Percentiles rank a stretch among this genome's conserved stretches.
Evolutionary conservation across 164 flowering plant species (phyloP).

Genomic region (Tinospora cordifolia): DNA sequence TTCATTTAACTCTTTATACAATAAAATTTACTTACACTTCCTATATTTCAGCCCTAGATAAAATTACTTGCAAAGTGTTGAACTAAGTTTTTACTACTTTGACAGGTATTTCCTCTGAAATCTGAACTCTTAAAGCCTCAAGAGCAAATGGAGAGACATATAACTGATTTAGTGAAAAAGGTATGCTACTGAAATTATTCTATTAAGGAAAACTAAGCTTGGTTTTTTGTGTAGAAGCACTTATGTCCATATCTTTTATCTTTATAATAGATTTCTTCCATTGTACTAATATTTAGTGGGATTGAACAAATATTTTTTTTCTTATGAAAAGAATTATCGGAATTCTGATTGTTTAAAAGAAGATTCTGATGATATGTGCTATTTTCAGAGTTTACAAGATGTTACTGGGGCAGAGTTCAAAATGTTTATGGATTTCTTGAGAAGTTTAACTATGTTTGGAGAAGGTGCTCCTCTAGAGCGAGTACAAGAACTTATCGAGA

Average conservation of each 20-base stretch:
- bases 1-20: neutral
- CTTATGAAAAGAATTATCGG: neutral
- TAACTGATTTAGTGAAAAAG: conserved; percentile 84
- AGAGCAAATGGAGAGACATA: conserved; percentile 91
- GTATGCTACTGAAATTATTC: conserved; percentile 26
- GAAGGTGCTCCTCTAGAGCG: conserved; percentile 77
- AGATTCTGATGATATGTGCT: conserved; percentile 2
- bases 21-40: too few relatives aligned
- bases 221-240: too few relatives aligned
- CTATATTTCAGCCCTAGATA: neutral
- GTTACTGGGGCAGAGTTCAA: conserved; percentile 92
- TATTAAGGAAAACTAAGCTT: neutral
- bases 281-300: neutral
- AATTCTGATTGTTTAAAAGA: neutral
- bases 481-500: conserved; percentile 71
- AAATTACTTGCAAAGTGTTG: neutral
- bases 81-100: conserved; percentile 7
- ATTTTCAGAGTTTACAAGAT: conserved; percentile 82
- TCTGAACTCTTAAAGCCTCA: conserved; percentile 81
- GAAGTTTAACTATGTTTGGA: conserved; percentile 81
- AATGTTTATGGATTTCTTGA: conserved; percentile 92
- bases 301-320: neutral
- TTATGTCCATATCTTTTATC: neutral
- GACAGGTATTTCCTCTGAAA: conserved; percentile 86
- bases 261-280: neutral